A percentile compares a stretch with the other conserved stretches of the same genome.
Conservation (phyloP, 352 stramenopile genomes). For the Globisporangium megalacanthum region DNA sequence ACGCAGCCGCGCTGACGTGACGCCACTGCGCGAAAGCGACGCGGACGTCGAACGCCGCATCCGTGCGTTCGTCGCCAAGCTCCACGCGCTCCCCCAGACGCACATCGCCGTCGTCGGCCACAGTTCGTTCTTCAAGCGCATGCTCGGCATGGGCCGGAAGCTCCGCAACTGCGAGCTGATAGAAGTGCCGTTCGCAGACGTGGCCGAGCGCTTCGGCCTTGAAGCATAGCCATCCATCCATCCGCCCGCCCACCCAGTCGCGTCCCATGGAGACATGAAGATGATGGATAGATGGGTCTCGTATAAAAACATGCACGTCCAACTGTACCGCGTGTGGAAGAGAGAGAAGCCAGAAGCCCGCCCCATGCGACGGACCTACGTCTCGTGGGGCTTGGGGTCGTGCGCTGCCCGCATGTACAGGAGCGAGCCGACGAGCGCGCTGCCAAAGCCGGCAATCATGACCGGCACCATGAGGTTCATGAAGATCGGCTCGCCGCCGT, state of each 20-base stretch:
- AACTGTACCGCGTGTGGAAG: background rate
- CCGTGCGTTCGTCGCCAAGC: conserved; percentile 40
- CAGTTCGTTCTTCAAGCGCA: conserved; percentile 82
- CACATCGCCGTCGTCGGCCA: conserved; percentile 81
- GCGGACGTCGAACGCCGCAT: conserved; percentile 66
- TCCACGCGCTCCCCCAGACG: conserved; percentile 49
- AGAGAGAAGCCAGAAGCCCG: too few relatives aligned
- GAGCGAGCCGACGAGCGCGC: conserved; percentile 39
- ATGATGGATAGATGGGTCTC: background rate
- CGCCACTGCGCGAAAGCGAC: conserved; percentile 48
- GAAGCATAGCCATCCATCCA: background rate
- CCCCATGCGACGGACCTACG: background rate
- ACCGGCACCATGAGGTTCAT: conserved; percentile 73
- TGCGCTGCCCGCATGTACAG: conserved; percentile 27
- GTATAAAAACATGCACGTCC: background rate
- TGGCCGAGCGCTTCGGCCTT: conserved; percentile 18
- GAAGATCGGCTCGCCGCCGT: conserved; percentile 74
- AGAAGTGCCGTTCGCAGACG: conserved; percentile 26
- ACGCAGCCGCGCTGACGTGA: conserved; percentile 35
- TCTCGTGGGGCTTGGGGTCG: conserved; percentile 19
- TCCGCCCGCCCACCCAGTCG: background rate
- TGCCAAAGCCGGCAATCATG: conserved; percentile 59
- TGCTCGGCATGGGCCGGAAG: conserved; percentile 75
- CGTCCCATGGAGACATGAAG: background rate
- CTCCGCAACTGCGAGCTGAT: conserved; percentile 79